Evolutionary conservation across 2,329 filamentous ascomycete genomes (phyloP).

Genomic region (Sporothrix brasiliensis): DNA sequence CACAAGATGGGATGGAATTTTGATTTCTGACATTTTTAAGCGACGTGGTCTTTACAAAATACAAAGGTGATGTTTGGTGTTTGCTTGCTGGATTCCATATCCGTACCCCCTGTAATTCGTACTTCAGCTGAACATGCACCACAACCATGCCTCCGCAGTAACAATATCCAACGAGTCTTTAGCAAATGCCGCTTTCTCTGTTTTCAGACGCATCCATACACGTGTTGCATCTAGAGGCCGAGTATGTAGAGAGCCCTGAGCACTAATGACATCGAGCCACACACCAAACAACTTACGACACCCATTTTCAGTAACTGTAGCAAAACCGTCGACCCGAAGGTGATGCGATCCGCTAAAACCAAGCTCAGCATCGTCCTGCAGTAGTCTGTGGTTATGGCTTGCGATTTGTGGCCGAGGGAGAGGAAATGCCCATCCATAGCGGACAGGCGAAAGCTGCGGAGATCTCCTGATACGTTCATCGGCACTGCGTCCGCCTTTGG

Average conservation of each 20-base stretch:
- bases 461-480: conserved; percentile 46
- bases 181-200: neutral
- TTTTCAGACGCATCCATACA: too few species aligned
- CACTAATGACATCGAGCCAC: conserved; percentile 38
- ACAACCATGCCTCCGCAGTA: neutral
- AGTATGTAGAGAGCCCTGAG: neutral
- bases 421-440: conserved; percentile 57
- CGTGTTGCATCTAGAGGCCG: neutral
- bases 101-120: neutral
- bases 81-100: neutral
- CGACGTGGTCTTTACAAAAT: neutral
- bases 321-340: conserved; percentile 45
- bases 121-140: neutral
- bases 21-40: neutral
- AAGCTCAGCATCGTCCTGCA: conserved; percentile 46
- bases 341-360: conserved; percentile 50
- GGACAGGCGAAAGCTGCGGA: conserved; percentile 53
- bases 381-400: conserved; percentile 41
- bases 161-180: neutral
- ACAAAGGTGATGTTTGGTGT: neutral
- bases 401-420: conserved; percentile 38
- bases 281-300: conserved; percentile 43
- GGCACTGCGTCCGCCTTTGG: neutral
- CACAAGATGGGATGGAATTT: conserved; percentile 2
- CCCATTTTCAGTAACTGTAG: conserved; percentile 43